Evolutionary conservation across 2,329 filamentous ascomycete genomes (phyloP), one percentile per base, ranked within the genome.

Genomic region (Phialophora chinensis): DNA sequence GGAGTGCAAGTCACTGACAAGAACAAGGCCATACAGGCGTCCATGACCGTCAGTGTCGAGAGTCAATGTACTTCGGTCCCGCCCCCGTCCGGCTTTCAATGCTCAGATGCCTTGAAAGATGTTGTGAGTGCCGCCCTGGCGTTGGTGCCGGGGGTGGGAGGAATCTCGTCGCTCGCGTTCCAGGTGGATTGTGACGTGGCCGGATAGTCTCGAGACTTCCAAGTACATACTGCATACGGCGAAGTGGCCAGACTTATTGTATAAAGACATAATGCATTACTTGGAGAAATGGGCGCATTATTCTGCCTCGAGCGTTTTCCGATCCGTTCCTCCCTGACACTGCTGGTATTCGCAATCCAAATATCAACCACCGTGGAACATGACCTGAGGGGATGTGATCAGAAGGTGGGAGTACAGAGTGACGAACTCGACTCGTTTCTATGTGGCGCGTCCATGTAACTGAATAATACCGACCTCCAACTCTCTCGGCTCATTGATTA

Each of bases 131-230:
- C 55, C n/a, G 55, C 27, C 31, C 29, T 58, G 31, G 7, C 11
- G 17, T 6, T n/a, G n/a, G 55, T 58, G 17, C 55, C 55, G 55
- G 55, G 3, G 10, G 55, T 58, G 31, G 55, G 55, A 42, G 55
- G 55, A 10, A 20, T 58, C 35, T 17, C 27, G 27, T 31, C 31
- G 55, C 23, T 42, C n/a, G 0, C n/a, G 2, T 58, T 58, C 29
- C 55, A 58, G 55, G 55, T 44, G 31, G 55, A 17, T 17, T 58
- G 55, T 44, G 55, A 58, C 50, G 27, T 12, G 29, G 29, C 2
- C 27, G 23, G 8, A 53, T 25, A 23, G 50, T 25, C 10, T 53
- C 44, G 1, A 29, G 31, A 31, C 31, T 8, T 4, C 27, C 3
- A 5, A 27, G 27, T 27, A 27, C 27, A 27, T 27, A 27, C 27